Conservation (phyloP, 2,329 filamentous ascomycete genomes). For the Parastagonospora avenae region DNA sequence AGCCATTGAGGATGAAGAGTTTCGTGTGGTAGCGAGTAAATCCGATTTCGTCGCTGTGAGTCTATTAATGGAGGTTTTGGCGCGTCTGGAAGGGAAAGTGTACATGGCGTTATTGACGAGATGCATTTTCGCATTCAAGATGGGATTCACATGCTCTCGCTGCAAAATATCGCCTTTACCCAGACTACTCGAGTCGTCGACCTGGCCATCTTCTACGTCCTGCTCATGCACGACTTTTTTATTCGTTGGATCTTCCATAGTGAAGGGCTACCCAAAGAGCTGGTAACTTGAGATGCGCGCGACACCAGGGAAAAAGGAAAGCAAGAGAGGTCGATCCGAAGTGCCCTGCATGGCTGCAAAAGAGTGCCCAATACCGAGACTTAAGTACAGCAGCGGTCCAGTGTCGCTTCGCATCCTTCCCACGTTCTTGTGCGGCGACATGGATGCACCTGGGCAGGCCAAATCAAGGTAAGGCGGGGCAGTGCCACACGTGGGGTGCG, state of each 20-base stretch:
- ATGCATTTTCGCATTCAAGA: constrained; percentile 69
- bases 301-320: neutral
- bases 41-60: constrained; percentile 40
- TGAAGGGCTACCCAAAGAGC: neutral
- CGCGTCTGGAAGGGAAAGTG: constrained; percentile 46
- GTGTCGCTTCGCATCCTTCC: neutral
- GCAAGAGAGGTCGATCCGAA: neutral
- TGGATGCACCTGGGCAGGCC: neutral
- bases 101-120: constrained; percentile 64
- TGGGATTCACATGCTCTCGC: constrained; percentile 64
- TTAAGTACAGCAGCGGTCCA: neutral
- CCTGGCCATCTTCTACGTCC: constrained; percentile 12
- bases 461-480: neutral
- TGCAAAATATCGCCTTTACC: constrained; percentile 60
- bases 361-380: too few relatives aligned
- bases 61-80: neutral
- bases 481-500: neutral
- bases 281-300: neutral
- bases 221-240: constrained; percentile 11
- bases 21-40: constrained; percentile 62
- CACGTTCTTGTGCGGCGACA: neutral
- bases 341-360: too few relatives aligned
- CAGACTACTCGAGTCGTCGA: constrained; percentile 16
- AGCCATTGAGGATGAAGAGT: constrained; percentile 65
- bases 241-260: neutral